phyloP scores from a whole-genome alignment of 257 asterid genomes.

The Dorcoceras hygrometricum region DNA sequence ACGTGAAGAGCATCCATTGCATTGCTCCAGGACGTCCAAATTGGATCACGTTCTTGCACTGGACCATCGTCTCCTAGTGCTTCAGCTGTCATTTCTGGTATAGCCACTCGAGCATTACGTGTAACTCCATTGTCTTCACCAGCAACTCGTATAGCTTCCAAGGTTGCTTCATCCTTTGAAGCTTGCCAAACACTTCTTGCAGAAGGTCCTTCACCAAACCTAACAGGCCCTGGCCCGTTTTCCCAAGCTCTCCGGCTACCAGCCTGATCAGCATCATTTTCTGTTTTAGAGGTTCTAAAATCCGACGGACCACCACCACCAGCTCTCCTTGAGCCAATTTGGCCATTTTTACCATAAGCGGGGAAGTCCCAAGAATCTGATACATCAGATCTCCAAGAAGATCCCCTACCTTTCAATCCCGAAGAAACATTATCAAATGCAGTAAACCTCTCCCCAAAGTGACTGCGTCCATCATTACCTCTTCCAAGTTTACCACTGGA shows the following conservation, averaged over 20 bases:
- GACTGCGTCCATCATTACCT: conserved; percentile 54
- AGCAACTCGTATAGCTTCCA: conserved; percentile 96
- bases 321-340: conserved; percentile 63
- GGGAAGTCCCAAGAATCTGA: conserved; percentile 67
- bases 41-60: conserved; percentile 72
- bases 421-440: conserved; percentile 56
- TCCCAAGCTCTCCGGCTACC: conserved; percentile 83
- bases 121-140: conserved; percentile 81
- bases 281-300: conserved; percentile 55
- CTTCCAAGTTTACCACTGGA: conserved; percentile 67
- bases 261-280: conserved; percentile 56
- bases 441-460: conserved; percentile 65
- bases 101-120: conserved; percentile 74
- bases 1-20: conserved; percentile 93
- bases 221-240: conserved; percentile 65
- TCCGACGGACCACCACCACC: conserved; percentile 41
- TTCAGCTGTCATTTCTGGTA: conserved; percentile 81
- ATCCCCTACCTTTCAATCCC: conserved; percentile 59
- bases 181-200: conserved; percentile 99
- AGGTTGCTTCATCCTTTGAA: conserved; percentile 95
- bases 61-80: conserved; percentile 66
- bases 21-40: conserved; percentile 85
- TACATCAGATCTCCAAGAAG: conserved; percentile 72
- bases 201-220: conserved; percentile 99
- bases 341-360: conserved; percentile 62